Conservation (phyloP, 345 rosid species). For the Acer campestre region DNA sequence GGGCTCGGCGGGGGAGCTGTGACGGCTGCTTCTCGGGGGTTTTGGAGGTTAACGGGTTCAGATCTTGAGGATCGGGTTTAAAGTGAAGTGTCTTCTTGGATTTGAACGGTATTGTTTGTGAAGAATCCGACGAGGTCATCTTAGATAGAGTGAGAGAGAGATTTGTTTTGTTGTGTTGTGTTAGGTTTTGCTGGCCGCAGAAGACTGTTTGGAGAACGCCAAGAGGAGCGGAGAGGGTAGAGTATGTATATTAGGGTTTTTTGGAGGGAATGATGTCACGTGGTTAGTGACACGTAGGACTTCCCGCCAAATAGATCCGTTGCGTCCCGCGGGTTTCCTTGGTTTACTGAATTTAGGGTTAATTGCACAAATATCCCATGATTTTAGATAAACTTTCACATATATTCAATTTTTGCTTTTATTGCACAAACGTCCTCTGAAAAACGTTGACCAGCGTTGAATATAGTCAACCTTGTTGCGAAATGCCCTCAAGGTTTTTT, state of each 20-base stretch:
- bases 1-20: slow-evolving; percentile 39
- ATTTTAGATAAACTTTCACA: no score
- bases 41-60: slow-evolving; percentile 30
- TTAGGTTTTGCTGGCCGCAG: not conserved
- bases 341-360: no score
- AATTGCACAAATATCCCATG: no score
- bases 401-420: no score
- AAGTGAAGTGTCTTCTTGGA: slow-evolving; percentile 39
- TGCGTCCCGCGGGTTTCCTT: slow-evolving; percentile 50
- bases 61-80: slow-evolving; percentile 21
- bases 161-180: not conserved
- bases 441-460: no score
- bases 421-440: no score
- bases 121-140: slow-evolving; percentile 39
- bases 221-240: not conserved
- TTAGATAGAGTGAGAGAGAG: not conserved
- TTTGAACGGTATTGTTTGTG: slow-evolving; percentile 41
- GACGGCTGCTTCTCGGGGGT: slow-evolving; percentile 59
- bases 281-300: slow-evolving; percentile 45
- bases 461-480: no score
- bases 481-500: no score
- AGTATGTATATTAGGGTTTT: slow-evolving; percentile 9
- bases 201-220: not conserved
- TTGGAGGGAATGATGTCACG: slow-evolving; percentile 42
- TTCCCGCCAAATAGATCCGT: slow-evolving; percentile 51